Percentiles rank a stretch among this genome's conserved stretches.
These are phyloP conservation scores for Penicillium maclennaniae DNA, from an alignment of 495 filamentous ascomycete genomes.

Conservation along the genomic window DNA sequence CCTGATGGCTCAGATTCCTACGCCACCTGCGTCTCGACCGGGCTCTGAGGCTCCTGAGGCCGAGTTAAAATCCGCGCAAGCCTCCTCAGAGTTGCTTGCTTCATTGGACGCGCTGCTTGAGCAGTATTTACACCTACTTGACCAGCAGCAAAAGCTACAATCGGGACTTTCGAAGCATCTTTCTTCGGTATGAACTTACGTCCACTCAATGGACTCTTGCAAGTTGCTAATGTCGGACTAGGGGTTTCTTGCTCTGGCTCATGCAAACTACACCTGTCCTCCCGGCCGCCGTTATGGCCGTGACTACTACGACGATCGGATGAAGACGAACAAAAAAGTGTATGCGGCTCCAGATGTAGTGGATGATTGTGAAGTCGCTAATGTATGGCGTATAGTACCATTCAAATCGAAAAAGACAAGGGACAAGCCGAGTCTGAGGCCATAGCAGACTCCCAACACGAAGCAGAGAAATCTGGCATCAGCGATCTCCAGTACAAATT, in stretches of 20 bases:
- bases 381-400: constrained; percentile 17
- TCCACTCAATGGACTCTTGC: background rate
- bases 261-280: constrained; percentile 66
- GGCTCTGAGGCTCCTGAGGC: constrained; percentile 28
- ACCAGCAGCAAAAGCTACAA: constrained; percentile 64
- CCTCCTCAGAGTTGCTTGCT: constrained; percentile 25
- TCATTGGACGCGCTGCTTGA: constrained; percentile 63
- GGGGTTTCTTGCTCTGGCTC: constrained; percentile 56
- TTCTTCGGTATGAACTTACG: constrained; percentile 45
- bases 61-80: constrained; percentile 20
- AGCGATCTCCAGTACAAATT: constrained; percentile 11
- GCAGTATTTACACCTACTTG: constrained; percentile 64
- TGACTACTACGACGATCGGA: constrained; percentile 68
- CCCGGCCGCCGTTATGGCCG: constrained; percentile 60
- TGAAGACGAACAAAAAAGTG: constrained; percentile 58
- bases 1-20: constrained; percentile 36
- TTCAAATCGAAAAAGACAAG: constrained; percentile 11
- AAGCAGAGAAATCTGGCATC: background rate
- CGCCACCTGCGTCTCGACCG: constrained; percentile 35
- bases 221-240: constrained; percentile 23
- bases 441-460: background rate
- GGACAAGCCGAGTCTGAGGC: background rate
- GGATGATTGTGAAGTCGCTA: background rate
- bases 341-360: constrained; percentile 13
- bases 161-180: constrained; percentile 50